Base-by-base conservation (phyloP, 331 rosid species). In the Ulmus americana region DNA sequence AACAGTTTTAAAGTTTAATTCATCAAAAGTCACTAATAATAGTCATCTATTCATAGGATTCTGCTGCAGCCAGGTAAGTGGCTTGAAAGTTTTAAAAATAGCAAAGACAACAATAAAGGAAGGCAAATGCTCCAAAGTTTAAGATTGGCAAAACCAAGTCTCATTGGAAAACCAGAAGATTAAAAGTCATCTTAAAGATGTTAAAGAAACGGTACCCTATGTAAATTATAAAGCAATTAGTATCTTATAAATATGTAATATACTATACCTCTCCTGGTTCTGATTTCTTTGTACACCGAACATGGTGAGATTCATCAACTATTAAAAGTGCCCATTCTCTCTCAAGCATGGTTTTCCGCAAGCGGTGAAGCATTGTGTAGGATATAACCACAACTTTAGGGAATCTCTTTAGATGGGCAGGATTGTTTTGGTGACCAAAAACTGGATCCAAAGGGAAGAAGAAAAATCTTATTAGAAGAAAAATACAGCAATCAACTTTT, bases 221-320 rank as follows among this genome's bases (percentile, higher is more conserved):
- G 8, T 13, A n/a, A 7, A 59, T 28, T 60, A 60, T 12, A n/a
- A 14, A 9, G 5, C n/a, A 15, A 41, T 42, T 42, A 14, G 8
- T 15, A 55, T 3, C 22, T 9, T 5, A 67, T 42, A 55, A 42
- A 72, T 57, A 45, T 58, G 42, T 35, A 55, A 54, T 10, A 56
- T 47, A 7, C n/a, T 55, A 58, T 77, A 88, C 96, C 95, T 92
- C 98, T 67, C 82, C 90, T 47, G 95, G 82, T 81, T 92, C 98
- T 64, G 74, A 13, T 75, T 89, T 92, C 78, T 87, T 89, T 7
- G 97, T 68, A 70, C 97, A 83, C 45, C 98, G 86, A 45, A 92
- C 80, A 45, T 89, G 95, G 81, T 92, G 98, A 70, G 97, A 92
- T 75, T 92, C 98, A 76, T 92, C 98, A 69, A 86, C 85, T 79